Evolutionary conservation across 768 basidiomycete genomes (phyloP).

Genomic region (Basidioascus undulatus): DNA sequence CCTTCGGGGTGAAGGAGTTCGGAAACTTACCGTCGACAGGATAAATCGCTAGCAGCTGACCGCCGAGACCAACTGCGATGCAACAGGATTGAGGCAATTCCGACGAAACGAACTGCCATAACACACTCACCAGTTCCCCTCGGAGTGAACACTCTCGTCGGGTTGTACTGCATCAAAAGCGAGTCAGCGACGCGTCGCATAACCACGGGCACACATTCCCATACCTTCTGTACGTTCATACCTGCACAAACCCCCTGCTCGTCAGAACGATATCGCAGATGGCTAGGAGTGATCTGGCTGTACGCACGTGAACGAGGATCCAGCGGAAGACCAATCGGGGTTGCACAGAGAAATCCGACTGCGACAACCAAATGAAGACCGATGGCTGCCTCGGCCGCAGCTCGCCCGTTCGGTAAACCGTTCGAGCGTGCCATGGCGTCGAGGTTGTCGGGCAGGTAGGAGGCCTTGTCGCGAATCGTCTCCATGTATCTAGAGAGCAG

Average conservation of each 20-base stretch:
- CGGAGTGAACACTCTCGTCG: too few species aligned
- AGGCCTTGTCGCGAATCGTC: constrained; percentile 30
- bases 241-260: constrained; percentile 38
- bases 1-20: too few species aligned
- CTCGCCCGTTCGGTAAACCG: constrained; percentile 27
- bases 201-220: too few species aligned
- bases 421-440: constrained; percentile 42
- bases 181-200: too few species aligned
- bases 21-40: too few species aligned
- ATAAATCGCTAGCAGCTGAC: too few species aligned
- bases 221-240: constrained; percentile 15
- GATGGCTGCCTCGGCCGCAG: constrained; percentile 24
- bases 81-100: too few species aligned
- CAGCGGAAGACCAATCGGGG: not conserved
- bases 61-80: too few species aligned
- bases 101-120: too few species aligned
- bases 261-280: constrained; percentile 39
- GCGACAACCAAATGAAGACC: constrained; percentile 28
- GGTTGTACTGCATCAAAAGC: too few species aligned
- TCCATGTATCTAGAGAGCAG: too few species aligned
- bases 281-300: constrained; percentile 20
- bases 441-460: constrained; percentile 43
- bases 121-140: too few species aligned
- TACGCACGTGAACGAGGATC: not conserved
- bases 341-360: constrained; percentile 10